Percentiles rank a stretch among this genome's conserved stretches.
These are phyloP conservation scores for Oemleria cerasiformis DNA, from an alignment of 306 rosid species.

Conservation along the genomic window DNA sequence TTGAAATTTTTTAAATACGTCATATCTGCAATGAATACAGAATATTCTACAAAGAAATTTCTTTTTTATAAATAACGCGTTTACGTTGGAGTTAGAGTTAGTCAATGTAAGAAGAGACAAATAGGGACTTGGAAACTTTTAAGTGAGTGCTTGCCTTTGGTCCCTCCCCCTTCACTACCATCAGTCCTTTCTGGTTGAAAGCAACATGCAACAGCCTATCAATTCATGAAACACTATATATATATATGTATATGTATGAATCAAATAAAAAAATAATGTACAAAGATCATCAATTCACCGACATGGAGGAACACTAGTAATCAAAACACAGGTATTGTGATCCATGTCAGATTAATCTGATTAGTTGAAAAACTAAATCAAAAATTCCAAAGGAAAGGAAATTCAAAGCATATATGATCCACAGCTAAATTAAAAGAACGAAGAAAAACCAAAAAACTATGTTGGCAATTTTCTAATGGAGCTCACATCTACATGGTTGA, in stretches of 20 bases:
- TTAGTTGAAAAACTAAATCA: slow-evolving; percentile 26
- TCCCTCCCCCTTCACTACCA: neutral
- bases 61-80: too few species aligned
- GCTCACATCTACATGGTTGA: slow-evolving; percentile 18
- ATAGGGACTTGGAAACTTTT: too few species aligned
- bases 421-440: slow-evolving; percentile 22
- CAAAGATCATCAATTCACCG: slow-evolving; percentile 36
- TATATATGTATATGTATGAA: too few species aligned
- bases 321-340: slow-evolving; percentile 22
- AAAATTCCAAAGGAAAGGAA: neutral
- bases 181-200: slow-evolving; percentile 21
- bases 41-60: too few species aligned
- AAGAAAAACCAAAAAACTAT: slow-evolving; percentile 5
- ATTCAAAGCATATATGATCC: slow-evolving; percentile 31
- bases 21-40: too few species aligned
- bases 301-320: slow-evolving; percentile 17
- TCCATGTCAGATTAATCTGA: slow-evolving; percentile 28
- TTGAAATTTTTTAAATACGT: too few species aligned
- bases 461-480: slow-evolving; percentile 25
- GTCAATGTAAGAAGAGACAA: too few species aligned
- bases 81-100: too few species aligned
- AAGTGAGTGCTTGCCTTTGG: too few species aligned
- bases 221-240: too few species aligned
- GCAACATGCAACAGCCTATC: slow-evolving; percentile 46
- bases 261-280: neutral